Base-by-base conservation (phyloP, 2,329 filamentous ascomycete genomes). In the Macrophomina tecta region DNA sequence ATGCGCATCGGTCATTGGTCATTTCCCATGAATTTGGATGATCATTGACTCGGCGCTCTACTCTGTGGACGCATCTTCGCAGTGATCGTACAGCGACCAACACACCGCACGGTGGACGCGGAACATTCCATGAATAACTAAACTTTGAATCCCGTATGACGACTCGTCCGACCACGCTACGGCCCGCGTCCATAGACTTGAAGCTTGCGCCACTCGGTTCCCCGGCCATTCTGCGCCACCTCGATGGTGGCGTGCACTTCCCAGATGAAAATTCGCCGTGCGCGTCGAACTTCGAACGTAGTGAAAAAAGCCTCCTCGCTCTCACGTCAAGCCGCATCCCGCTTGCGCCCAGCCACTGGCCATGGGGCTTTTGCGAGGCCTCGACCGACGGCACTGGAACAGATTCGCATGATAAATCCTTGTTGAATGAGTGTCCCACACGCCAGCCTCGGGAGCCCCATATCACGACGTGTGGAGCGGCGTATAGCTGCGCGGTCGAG, bases 231-330 rank as follows among this genome's bases (percentile, higher is more conserved):
- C 6, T 23, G 52, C 52, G 16, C 34, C 52, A 55, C 34, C 38
- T n/a, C 16, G 14, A 9, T 14, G 52, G 52, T 38, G 34, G 52
- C 34, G 32, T n/a, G 11, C 52, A 40, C 16, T n/a, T 32, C 32
- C 32, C 34, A 38, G 52, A 4, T n/a, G n/a, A 36, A 34, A n/a
- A 38, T 6, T 23, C 34, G 16, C 30, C 4, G 42, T 11, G 9
- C 34, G 49, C 32, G 28, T 16, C 32, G 49, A 53, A 53, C 30
- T 16, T 53, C 49, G 28, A 53, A 53, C 49, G 49, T 53, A 16
- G 49, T 23, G 34, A 53, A 53, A 53, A 53, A 53, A 53, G 49
- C 49, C 49, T 53, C 49, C 9, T 53, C 49, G 32, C n/a, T 30
- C 32, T 53, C 23, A 36, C 32, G 28, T 34, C 49, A 53, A 53